Evolutionary conservation across 2,329 filamentous ascomycete species (phyloP), one percentile per base, ranked within the genome.

Genomic region (Fusarium sp.): DNA sequence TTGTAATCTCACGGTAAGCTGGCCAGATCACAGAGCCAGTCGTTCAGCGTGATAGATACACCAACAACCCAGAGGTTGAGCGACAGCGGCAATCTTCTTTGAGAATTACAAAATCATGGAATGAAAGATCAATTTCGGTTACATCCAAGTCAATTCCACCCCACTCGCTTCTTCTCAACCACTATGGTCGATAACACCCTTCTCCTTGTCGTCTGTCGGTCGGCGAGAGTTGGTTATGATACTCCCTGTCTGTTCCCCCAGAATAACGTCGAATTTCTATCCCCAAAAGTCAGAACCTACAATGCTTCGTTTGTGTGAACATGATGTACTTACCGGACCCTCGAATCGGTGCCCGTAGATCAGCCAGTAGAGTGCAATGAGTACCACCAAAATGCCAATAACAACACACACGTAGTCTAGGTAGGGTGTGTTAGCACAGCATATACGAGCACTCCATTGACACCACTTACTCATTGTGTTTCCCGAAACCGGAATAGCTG

Each of bases 401-500:
- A 82, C 80, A 4, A 79, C 79, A 2, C 77, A 79, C 6, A 82
- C 81, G 46, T 82, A 83, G 62, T 82, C 80, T 81, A n/a, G 1
- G n/a, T 81, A 22, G 0, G n/a, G 2, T 20, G 7, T 6, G 46
- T 68, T 20, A 68, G 33, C 9, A 56, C 7, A 36, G 5, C 7
- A 31, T 6, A 16, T n/a, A 17, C 27, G n/a, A 27, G 17, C 14
- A 27, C 8, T 4, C 1, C 1, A 10, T 16, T 2, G 5, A 9
- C 7, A 9, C 4, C 17, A 49, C 66, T 49, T 64, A 68, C 68
- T 71, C 67, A 72, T 70, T 1, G 64, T 55, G 22, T 71, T 66
- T n/a, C 60, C 67, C 7, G 67, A 63, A 11, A 68, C 64, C 1
- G 70, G 70, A 11, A 73, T 61, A 1, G 35, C 27, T 17, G 70